Percentiles rank a stretch among this genome's conserved stretches.
These are phyloP conservation scores for Madurella fahalii DNA, from an alignment of 2,329 filamentous ascomycete genomes.

Conservation along the genomic window DNA sequence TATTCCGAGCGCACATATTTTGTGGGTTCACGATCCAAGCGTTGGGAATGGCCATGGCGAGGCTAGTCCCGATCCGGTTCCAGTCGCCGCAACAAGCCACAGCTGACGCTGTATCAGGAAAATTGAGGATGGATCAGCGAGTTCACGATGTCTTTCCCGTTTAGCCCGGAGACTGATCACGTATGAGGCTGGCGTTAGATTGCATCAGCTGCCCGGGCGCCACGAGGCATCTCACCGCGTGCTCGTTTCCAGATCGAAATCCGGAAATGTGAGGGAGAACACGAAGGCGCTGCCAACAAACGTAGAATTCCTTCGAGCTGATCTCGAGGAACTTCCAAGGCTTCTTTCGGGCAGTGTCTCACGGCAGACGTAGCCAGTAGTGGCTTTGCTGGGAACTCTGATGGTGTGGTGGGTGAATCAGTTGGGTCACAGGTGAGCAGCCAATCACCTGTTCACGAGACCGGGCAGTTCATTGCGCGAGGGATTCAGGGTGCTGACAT, in stretches of 20 bases:
- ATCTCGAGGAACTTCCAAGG: neutral
- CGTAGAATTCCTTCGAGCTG: neutral
- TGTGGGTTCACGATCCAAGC: no score
- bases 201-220: neutral
- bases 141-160: no score
- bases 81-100: no score
- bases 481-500: neutral
- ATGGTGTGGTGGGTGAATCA: neutral
- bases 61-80: no score
- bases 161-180: no score
- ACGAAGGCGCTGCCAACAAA: neutral
- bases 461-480: neutral
- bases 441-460: neutral
- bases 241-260: neutral
- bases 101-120: no score
- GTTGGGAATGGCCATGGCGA: no score
- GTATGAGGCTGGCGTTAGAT: no score
- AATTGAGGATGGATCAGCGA: no score
- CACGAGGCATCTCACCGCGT: no score
- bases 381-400: neutral
- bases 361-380: neutral
- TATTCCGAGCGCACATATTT: no score
- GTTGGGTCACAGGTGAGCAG: neutral
- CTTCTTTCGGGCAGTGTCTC: neutral
- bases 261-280: neutral